Conservation (phyloP, 148 eudicot species). For the Tetragonia tetragonoides region DNA sequence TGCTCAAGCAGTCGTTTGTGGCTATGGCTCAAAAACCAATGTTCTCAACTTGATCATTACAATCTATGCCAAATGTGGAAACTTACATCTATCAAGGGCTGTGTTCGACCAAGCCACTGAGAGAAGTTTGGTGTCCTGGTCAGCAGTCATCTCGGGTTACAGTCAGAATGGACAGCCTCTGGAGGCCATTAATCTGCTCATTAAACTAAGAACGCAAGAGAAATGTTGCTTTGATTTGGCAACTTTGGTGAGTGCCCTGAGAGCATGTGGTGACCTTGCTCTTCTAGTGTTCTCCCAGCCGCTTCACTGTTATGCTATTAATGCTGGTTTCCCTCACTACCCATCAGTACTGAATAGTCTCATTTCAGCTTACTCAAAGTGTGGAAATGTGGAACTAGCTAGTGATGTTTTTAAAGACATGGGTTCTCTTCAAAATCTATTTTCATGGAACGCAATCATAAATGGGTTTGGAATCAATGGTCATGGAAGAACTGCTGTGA, state of each 20-base stretch:
- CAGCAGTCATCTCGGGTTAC: slow-evolving; percentile 20
- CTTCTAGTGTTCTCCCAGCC: slow-evolving; percentile 22
- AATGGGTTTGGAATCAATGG: slow-evolving; percentile 32
- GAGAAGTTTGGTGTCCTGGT: slow-evolving; percentile 5
- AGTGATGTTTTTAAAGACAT: slow-evolving; percentile 18
- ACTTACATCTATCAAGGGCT: slow-evolving; percentile 15
- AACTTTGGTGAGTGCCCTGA: slow-evolving; percentile 21
- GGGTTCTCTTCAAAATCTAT: slow-evolving; percentile 9
- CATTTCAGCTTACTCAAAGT: slow-evolving; percentile 25
- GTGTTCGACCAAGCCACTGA: slow-evolving; percentile 14
- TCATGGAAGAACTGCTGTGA: slow-evolving; percentile 22
- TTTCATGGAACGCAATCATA: slow-evolving; percentile 34
- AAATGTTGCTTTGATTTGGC: slow-evolving; percentile 13
- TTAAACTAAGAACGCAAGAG: slow-evolving; percentile 18
- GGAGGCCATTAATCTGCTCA: slow-evolving; percentile 16
- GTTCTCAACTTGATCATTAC: slow-evolving; percentile 21
- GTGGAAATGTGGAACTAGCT: slow-evolving; percentile 29
- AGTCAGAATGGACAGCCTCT: slow-evolving; percentile 14
- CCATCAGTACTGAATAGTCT: slow-evolving; percentile 24
- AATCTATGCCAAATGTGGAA: slow-evolving; percentile 28
- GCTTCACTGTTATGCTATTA: slow-evolving; percentile 14
- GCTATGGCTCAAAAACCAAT: slow-evolving; percentile 19
- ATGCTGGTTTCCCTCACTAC: slow-evolving; percentile 17
- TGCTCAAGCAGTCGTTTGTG: slow-evolving; percentile 20
- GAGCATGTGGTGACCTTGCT: slow-evolving; percentile 21